phyloP scores from a whole-genome alignment of 257 asterid species.

The Leptodermis oblonga region DNA sequence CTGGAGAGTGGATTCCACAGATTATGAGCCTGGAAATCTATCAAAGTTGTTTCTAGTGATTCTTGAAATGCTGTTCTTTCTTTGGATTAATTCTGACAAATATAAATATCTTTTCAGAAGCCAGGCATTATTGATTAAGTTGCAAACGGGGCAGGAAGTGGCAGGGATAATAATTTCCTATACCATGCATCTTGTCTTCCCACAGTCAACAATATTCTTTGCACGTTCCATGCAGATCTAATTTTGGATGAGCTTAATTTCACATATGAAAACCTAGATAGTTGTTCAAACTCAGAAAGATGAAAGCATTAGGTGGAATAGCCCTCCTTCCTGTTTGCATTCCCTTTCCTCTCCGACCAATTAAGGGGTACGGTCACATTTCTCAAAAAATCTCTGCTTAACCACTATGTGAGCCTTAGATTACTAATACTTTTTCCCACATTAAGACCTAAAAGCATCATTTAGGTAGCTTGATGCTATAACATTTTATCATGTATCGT shows the following conservation, averaged over 20 bases:
- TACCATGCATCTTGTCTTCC: not conserved
- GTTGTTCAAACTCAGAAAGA: not conserved
- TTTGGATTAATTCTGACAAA: too few species aligned
- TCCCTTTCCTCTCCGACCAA: not conserved
- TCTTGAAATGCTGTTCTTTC: not conserved
- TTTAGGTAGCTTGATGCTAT: slow-evolving; percentile 1
- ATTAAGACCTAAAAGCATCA: not conserved
- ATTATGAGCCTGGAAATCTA: too few species aligned
- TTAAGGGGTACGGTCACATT: not conserved
- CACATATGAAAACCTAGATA: not conserved
- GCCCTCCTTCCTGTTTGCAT: not conserved
- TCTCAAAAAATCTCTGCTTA: not conserved
- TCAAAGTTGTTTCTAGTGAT: not conserved
- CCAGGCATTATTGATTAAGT: not conserved
- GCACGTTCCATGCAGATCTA: not conserved
- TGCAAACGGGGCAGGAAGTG: not conserved
- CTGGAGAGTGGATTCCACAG: not conserved
- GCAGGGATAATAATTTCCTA: not conserved
- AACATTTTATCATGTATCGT: not conserved
- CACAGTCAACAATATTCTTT: not conserved
- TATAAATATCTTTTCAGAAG: not conserved
- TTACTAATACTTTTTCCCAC: too few species aligned
- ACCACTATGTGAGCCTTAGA: not conserved
- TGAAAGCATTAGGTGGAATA: not conserved
- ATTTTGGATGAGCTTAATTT: not conserved